Evolutionary conservation across 2,329 filamentous ascomycete species (phyloP).

Genomic region (Lizonia empirigonia): DNA sequence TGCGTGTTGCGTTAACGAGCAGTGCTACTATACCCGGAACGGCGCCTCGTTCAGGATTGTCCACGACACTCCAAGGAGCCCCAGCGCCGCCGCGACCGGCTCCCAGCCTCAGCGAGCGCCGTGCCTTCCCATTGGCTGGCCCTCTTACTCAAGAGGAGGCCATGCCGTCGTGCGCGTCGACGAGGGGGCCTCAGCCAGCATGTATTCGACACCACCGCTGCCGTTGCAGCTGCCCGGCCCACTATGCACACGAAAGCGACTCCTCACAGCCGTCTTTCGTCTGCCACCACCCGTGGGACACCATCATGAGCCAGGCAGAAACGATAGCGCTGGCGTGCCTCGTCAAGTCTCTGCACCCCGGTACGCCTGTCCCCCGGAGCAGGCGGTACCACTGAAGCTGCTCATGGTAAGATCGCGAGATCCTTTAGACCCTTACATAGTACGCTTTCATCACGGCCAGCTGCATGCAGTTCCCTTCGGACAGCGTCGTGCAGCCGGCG

Average conservation of each 20-base stretch:
- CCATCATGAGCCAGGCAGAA: constrained; percentile 27
- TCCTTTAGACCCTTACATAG: constrained; percentile 26
- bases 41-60: neutral
- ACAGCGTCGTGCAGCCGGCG: constrained; percentile 27
- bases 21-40: constrained; percentile 15
- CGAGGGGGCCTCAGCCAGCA: constrained; percentile 5
- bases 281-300: constrained; percentile 15
- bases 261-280: constrained; percentile 11
- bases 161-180: constrained; percentile 22
- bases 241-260: constrained; percentile 13
- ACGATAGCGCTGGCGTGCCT: constrained; percentile 31
- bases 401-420: constrained; percentile 4
- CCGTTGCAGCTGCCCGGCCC: constrained; percentile 10
- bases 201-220: constrained; percentile 10
- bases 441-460: constrained; percentile 25
- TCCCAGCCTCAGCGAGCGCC: constrained; percentile 13
- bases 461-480: constrained; percentile 26
- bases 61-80: constrained; percentile 3
- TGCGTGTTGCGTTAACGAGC: neutral
- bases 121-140: constrained; percentile 3
- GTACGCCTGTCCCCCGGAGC: constrained; percentile 13
- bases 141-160: constrained; percentile 5
- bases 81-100: constrained; percentile 14
- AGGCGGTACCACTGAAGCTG: constrained; percentile 9
- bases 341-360: constrained; percentile 25